Evolutionary conservation across 2,329 filamentous ascomycete genomes (phyloP), one percentile per base, ranked within the genome.

Genomic region (Pleoardoris graminearum): DNA sequence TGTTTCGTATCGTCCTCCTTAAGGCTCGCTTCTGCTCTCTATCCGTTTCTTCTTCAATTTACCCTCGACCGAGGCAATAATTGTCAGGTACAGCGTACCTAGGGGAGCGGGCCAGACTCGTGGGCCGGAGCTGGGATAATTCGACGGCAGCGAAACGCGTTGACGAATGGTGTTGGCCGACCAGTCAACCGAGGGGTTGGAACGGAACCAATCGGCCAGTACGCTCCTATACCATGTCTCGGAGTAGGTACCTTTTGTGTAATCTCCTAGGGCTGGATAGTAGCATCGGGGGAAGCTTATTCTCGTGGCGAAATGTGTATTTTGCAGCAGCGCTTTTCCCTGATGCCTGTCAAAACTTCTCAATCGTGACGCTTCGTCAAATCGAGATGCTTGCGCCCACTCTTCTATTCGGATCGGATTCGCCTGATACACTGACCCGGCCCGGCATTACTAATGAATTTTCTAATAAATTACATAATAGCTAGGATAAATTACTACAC

Each of bases 131-230:
- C 41, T 58, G n/a, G 59, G 57, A 54, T 62, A 61, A 66, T 62
- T 56, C 47, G 51, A 58, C 53, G 50, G 54, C 63, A 53, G 43
- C 48, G 54, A 58, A 45, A 61, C 51, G 39, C 30, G 38, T 53
- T 57, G 58, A 54, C 61, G 62, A 63, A 58, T 47, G 51, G 60
- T 62, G 58, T 61, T 57, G 49, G 54, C 57, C 47, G 49, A 67
- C 57, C 62, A 60, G 60, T 53, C 64, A 66, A 61, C 65, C 66
- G 63, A 64, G 53, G 48, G 53, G 55, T 62, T 51, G 59, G 67
- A 63, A 66, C 59, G 59, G 46, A 60, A 50, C 55, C 47, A 53
- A 49, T 42, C 50, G 49, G 44, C 41, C 48, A 43, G 53, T 48
- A 51, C 52, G 44, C 30, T 27, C 51, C 52, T 59, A 50, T 50